These are phyloP conservation scores for Fusarium nurragi DNA, from an alignment of 2,329 filamentous ascomycete genomes.

Conservation along the genomic window DNA sequence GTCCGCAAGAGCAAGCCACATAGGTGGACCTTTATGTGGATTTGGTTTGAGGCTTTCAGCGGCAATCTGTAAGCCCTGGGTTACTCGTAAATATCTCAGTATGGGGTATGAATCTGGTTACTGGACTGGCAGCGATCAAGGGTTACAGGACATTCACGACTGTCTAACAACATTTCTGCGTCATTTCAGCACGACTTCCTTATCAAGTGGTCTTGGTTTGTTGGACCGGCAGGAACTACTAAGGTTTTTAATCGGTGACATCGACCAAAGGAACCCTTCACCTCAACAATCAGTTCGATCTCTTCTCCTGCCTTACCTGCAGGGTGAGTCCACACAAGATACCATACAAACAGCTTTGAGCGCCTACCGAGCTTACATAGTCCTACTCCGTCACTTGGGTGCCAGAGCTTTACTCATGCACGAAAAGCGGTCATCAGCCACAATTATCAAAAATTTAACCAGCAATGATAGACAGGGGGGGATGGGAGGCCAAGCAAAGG, in stretches of 20 bases:
- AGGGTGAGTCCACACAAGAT: background rate
- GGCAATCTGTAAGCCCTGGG: slow-evolving; percentile 37
- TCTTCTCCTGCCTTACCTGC: slow-evolving; percentile 28
- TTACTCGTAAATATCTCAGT: slow-evolving; percentile 40
- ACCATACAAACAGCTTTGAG: slow-evolving; percentile 5
- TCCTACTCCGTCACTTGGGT: slow-evolving; percentile 46
- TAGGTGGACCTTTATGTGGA: slow-evolving; percentile 45
- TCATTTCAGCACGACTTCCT: slow-evolving; percentile 12
- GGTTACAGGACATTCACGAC: slow-evolving; percentile 35
- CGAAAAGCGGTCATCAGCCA: slow-evolving; percentile 41
- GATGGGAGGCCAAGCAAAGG: background rate
- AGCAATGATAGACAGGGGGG: background rate
- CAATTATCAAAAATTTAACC: background rate
- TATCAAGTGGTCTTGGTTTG: slow-evolving; percentile 2
- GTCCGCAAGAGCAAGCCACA: slow-evolving; percentile 29
- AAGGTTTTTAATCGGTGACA: slow-evolving; percentile 44
- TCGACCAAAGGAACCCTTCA: slow-evolving; percentile 30
- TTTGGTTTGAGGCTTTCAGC: slow-evolving; percentile 48
- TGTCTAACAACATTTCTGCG: slow-evolving; percentile 31
- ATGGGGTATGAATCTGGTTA: slow-evolving; percentile 31
- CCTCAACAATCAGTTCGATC: slow-evolving; percentile 38
- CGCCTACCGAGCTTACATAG: slow-evolving; percentile 44
- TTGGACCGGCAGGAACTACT: slow-evolving; percentile 42
- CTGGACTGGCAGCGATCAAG: slow-evolving; percentile 22
- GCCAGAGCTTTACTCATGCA: slow-evolving; percentile 46